Conservation (phyloP, 2,329 filamentous ascomycete genomes). For the Fusarium hainanense region DNA sequence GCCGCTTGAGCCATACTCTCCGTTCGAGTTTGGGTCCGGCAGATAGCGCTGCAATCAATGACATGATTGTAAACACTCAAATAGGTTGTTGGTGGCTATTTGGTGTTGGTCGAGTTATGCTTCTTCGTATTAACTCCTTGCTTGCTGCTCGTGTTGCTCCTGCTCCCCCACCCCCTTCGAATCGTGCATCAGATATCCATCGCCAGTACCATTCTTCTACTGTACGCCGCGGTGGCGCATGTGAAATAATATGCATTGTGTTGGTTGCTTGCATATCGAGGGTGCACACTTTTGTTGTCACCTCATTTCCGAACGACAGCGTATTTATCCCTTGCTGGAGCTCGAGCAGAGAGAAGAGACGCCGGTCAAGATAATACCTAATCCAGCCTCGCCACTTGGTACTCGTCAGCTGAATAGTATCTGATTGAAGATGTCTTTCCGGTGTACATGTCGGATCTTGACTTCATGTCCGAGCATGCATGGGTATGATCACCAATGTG, state of each 20-base stretch:
- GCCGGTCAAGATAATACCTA: not conserved
- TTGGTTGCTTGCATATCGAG: conserved; percentile 27
- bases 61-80: not conserved
- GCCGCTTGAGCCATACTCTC: not conserved
- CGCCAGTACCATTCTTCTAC: conserved; percentile 1
- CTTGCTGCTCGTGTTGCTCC: conserved; percentile 1
- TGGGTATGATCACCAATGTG: not conserved
- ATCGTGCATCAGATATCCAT: conserved; percentile 6
- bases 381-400: conserved; percentile 3
- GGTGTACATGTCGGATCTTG: conserved; percentile 10
- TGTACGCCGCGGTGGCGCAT: conserved; percentile 19
- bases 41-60: not conserved
- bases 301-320: conserved; percentile 4
- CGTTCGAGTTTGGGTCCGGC: not conserved
- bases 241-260: conserved; percentile 19
- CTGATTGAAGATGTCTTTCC: conserved; percentile 15
- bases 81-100: conserved; percentile 22
- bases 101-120: conserved; percentile 17
- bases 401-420: conserved; percentile 13
- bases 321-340: conserved; percentile 1
- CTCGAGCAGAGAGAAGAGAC: conserved; percentile 19
- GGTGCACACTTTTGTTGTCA: conserved; percentile 9
- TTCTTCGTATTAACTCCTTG: conserved; percentile 19
- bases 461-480: conserved; percentile 4
- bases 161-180: conserved; percentile 9